A percentile compares a stretch with the other conserved stretches of the same genome.
phyloP scores from a whole-genome alignment of 352 stramenopile species.

The Nannochloropsis limnetica region DNA sequence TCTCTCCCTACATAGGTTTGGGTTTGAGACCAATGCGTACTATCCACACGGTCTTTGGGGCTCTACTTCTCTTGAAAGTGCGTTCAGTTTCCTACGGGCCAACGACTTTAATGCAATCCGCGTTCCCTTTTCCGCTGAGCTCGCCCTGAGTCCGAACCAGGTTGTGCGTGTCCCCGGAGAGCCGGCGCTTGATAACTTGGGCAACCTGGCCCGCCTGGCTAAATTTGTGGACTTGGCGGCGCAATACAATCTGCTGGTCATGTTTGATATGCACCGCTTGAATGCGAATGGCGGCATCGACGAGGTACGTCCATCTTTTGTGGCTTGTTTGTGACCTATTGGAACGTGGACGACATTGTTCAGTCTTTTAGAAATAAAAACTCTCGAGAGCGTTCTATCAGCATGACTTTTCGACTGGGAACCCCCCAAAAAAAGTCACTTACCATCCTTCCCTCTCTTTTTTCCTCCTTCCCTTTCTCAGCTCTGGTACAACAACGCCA shows the following conservation, averaged over 20 bases:
- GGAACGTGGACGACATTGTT: not conserved
- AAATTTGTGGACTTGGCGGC: conserved; percentile 38
- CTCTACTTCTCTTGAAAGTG: not conserved
- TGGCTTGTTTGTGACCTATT: not conserved
- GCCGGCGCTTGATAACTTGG: not conserved
- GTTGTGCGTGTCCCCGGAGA: not conserved
- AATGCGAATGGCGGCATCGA: conserved; percentile 30
- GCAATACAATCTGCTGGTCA: conserved; percentile 15
- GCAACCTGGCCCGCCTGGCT: not conserved
- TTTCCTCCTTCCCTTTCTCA: no score
- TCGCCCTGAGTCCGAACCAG: not conserved
- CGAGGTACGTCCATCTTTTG: not conserved
- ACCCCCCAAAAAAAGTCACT: not conserved
- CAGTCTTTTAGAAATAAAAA: not conserved
- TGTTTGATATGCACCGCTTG: conserved; percentile 41
- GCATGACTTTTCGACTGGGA: not conserved
- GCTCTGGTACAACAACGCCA: conserved; percentile 37
- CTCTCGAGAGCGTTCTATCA: not conserved
- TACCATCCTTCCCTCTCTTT: no score
- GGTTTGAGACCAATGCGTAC: not conserved
- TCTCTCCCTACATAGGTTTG: not conserved
- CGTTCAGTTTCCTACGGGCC: not conserved
- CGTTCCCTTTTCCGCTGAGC: not conserved
- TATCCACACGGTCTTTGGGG: not conserved
- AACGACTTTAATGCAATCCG: not conserved